Conservation (phyloP, 768 basidiomycete species). For the Hemileccinum rubropunctum region DNA sequence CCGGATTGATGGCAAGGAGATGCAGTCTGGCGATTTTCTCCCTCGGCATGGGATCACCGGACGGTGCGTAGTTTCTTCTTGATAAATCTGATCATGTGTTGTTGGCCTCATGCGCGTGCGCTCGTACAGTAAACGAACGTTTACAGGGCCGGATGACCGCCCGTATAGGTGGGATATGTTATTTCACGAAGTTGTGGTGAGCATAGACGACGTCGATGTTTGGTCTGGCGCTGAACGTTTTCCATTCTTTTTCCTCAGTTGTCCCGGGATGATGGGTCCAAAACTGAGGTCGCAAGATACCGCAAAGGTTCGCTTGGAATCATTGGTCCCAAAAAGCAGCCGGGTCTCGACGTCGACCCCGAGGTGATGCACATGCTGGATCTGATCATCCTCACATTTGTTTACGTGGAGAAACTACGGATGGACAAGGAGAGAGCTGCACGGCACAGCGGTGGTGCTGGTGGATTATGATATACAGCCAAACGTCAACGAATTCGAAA, state of each 20-base stretch:
- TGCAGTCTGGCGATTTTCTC: conserved; percentile 23
- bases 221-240: neutral
- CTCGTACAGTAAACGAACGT: conserved; percentile 18
- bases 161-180: conserved; percentile 33
- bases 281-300: conserved; percentile 15
- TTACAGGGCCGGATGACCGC: conserved; percentile 30
- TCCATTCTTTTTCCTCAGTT: conserved; percentile 4
- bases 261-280: conserved; percentile 12
- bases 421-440: conserved; percentile 1
- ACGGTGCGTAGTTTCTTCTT: conserved; percentile 8
- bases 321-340: conserved; percentile 9
- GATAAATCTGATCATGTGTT: too few relatives aligned
- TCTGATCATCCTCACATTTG: conserved; percentile 22
- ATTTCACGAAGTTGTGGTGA: conserved; percentile 8
- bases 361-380: conserved; percentile 23
- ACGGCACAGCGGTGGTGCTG: neutral
- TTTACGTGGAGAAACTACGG: conserved; percentile 26
- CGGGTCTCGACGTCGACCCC: conserved; percentile 16
- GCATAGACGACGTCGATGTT: neutral
- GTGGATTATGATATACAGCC: neutral
- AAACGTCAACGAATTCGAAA: neutral
- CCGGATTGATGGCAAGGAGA: conserved; percentile 27
- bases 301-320: conserved; percentile 17
- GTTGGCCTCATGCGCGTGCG: neutral
- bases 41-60: conserved; percentile 11